Evolutionary conservation across 164 flowering plant genomes (phyloP), one percentile per base, ranked within the genome.

Genomic region (Liquidambar formosana): DNA sequence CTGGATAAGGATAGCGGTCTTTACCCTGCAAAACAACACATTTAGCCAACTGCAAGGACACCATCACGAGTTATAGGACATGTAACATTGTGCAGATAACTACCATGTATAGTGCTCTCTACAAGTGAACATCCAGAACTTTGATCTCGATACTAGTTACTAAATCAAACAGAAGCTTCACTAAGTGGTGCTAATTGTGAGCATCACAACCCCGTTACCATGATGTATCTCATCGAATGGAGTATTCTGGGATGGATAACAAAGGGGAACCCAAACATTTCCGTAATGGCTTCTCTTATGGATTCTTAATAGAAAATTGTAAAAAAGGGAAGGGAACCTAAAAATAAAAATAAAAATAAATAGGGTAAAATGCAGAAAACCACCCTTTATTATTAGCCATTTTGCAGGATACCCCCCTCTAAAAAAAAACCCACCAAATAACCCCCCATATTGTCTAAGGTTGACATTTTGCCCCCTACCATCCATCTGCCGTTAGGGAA

Each of bases 1-100:
- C 77, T 3, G 99, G 97, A 75, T 93, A 96, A 22, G 99, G 98
- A 72, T 89, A 85, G 2, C 99, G 89, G 67, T 96, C 97, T 79
- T 89, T 96, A 23, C 98, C 98, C 99, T 96, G 76, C 57, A 78
- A 72, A 70, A 61, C 3, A 69, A 57, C 21, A 73, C 41, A 54
- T 21, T 63, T 19, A 58, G 5, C 47, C 52, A 64, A 43, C n/a
- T 28, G 27, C n/a, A 58, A 28, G 33, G n/a, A 21, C 14, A 19
- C 19, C 18, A 51, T 4, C 18, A 57, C n/a, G 13, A 23, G 25
- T 12, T 48, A 8, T 2, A 21, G 19, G 19, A 49, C 18, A 48
- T 33, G 41, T 5, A n/a, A 16, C 25, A 59, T 14, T 28, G 22
- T 33, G 12, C 14, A 22, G n/a, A 8, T 33, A 69, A 41, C 51